phyloP scores from a whole-genome alignment of 306 rosid species.

The Geum urbanum region DNA sequence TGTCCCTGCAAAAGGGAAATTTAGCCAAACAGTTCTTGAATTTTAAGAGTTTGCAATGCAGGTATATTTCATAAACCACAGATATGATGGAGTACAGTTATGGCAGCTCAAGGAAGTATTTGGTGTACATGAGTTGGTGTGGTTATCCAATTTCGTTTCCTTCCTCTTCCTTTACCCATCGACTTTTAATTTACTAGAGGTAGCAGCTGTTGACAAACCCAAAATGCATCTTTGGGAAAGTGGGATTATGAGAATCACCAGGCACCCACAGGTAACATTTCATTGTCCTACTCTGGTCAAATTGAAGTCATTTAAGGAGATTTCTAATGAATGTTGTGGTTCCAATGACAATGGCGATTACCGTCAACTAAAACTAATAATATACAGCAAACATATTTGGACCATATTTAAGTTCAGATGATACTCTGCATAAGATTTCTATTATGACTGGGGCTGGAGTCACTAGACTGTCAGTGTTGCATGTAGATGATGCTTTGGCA shows the following conservation, averaged over 20 bases:
- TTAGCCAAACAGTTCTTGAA: conserved; percentile 22
- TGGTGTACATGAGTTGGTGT: conserved; percentile 70
- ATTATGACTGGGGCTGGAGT: not conserved
- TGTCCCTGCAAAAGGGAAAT: not conserved
- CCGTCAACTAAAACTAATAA: not conserved
- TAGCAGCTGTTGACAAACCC: conserved; percentile 98
- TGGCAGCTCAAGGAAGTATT: conserved; percentile 76
- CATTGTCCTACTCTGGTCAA: not conserved
- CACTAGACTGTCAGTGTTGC: not conserved
- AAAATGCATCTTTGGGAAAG: conserved; percentile 97
- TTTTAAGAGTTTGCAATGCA: conserved; percentile 38
- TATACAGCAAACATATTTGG: not conserved
- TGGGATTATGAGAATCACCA: conserved; percentile 89
- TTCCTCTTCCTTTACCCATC: conserved; percentile 88
- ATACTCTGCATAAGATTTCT: not conserved
- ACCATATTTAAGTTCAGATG: not conserved
- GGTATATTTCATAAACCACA: conserved; percentile 94
- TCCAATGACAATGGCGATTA: not conserved
- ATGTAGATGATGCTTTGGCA: not conserved
- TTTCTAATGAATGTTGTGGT: conserved; percentile 14
- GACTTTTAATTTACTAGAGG: conserved; percentile 89
- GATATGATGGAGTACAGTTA: conserved; percentile 85
- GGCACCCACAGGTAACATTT: conserved; percentile 85
- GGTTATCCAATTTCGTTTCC: conserved; percentile 80
- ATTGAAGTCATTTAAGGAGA: not conserved